phyloP scores from a whole-genome alignment of 352 stramenopile species.

The Blastocystis sp. region DNA sequence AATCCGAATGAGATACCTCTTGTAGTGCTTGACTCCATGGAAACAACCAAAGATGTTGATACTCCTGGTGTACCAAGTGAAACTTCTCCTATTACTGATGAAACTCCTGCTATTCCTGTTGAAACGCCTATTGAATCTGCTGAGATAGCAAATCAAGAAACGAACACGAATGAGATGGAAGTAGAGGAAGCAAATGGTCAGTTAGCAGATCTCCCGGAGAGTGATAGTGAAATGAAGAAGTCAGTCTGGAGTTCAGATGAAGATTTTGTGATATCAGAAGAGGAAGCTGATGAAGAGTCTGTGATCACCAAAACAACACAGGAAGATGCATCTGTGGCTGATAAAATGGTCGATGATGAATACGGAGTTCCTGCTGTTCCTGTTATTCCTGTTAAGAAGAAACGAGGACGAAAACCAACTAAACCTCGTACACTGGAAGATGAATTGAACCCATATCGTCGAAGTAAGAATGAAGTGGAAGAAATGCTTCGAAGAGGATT shows the following conservation, averaged over 20 bases:
- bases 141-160: too few species aligned
- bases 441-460: conserved; percentile 33
- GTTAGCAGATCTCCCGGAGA: conserved; percentile 10
- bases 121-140: too few species aligned
- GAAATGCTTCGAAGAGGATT: conserved; percentile 90
- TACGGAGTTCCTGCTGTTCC: conserved; percentile 11
- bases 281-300: background rate
- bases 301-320: conserved; percentile 19
- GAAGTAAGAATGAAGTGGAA: conserved; percentile 82
- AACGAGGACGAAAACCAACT: conserved; percentile 47
- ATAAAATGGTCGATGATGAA: background rate
- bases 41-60: background rate
- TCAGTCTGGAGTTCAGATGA: background rate
- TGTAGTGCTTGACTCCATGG: background rate
- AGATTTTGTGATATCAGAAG: background rate
- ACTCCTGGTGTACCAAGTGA: background rate
- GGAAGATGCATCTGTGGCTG: conserved; percentile 71
- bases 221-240: background rate
- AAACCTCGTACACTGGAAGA: conserved; percentile 48
- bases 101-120: too few species aligned
- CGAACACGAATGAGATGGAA: background rate
- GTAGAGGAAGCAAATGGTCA: background rate
- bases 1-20: background rate
- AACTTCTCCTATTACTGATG: background rate
- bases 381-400: conserved; percentile 20